A percentile compares a stretch with the other conserved stretches of the same genome.
phyloP scores from a whole-genome alignment of 495 filamentous ascomycete genomes.

The Choiromyces venosus region DNA sequence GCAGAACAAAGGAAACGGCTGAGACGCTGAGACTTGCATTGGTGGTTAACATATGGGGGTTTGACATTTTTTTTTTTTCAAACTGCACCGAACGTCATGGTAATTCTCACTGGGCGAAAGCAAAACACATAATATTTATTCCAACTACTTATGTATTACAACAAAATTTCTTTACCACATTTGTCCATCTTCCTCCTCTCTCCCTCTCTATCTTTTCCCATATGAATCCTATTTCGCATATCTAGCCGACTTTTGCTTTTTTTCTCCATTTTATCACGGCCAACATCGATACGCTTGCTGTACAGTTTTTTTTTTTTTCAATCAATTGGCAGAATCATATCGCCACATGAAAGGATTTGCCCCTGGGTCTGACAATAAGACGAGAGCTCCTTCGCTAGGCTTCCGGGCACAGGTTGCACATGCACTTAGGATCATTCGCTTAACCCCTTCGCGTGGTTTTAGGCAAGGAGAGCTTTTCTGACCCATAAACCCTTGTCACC shows the following conservation, averaged over 20 bases:
- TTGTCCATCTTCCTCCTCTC: not conserved
- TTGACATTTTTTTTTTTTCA: not conserved
- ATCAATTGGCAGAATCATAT: not conserved
- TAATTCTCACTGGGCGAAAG: not conserved
- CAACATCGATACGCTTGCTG: not conserved
- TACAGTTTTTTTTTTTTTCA: not conserved
- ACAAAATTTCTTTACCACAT: not conserved
- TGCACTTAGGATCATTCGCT: not conserved
- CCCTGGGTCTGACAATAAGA: not conserved
- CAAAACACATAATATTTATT: not conserved
- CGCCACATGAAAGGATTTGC: not conserved
- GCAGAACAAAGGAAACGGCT: not conserved
- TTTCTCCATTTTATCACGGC: not conserved
- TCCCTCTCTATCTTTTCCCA: not conserved
- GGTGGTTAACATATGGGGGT: not conserved
- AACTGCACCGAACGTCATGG: not conserved
- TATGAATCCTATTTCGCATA: not conserved
- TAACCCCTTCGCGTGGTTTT: not conserved
- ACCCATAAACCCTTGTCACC: not conserved
- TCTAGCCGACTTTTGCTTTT: not conserved
- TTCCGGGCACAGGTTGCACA: not conserved
- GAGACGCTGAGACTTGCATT: not conserved
- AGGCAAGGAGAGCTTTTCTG: not conserved
- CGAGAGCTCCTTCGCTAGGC: not conserved
- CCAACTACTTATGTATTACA: not conserved